A percentile compares a stretch with the other conserved stretches of the same genome.
Evolutionary conservation across 2,329 filamentous ascomycete species (phyloP).

Genomic region (Mariannaea elegans): DNA sequence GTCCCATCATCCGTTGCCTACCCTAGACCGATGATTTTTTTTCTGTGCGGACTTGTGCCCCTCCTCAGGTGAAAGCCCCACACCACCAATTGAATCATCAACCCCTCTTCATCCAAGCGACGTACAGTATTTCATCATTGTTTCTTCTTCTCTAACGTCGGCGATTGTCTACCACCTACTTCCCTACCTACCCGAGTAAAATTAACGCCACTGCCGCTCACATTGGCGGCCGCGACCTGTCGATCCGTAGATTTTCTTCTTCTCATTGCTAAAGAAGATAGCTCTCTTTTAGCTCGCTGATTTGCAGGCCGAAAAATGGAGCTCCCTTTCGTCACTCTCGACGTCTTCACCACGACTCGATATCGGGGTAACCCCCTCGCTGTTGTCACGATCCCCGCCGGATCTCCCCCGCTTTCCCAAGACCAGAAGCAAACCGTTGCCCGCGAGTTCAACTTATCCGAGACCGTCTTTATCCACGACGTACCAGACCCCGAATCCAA

Average conservation of each 20-base stretch:
- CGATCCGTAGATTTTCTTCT: background rate
- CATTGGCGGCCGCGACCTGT: background rate
- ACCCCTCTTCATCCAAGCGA: background rate
- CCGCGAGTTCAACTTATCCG: slow-evolving; percentile 70
- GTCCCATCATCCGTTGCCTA: background rate
- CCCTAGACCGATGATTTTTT: slow-evolving; percentile 1
- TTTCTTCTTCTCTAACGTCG: background rate
- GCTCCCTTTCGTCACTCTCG: slow-evolving; percentile 62
- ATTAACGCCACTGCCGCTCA: background rate
- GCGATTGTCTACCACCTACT: background rate
- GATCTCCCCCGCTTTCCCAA: slow-evolving; percentile 53
- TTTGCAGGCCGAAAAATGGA: slow-evolving; percentile 41
- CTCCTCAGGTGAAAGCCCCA: background rate
- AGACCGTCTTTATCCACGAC: slow-evolving; percentile 70
- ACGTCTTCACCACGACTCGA: slow-evolving; percentile 64
- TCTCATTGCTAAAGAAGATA: background rate
- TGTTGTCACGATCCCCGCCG: slow-evolving; percentile 61
- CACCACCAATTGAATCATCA: slow-evolving; percentile 1
- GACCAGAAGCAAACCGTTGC: slow-evolving; percentile 66
- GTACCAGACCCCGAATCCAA: slow-evolving; percentile 43
- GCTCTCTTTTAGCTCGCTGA: background rate
- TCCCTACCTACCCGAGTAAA: background rate
- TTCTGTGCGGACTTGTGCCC: too few relatives aligned
- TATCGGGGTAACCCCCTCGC: slow-evolving; percentile 69
- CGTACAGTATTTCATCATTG: slow-evolving; percentile 6